Evolutionary conservation across 352 stramenopile species (phyloP).

Genomic region (Phytophthora crassamura): DNA sequence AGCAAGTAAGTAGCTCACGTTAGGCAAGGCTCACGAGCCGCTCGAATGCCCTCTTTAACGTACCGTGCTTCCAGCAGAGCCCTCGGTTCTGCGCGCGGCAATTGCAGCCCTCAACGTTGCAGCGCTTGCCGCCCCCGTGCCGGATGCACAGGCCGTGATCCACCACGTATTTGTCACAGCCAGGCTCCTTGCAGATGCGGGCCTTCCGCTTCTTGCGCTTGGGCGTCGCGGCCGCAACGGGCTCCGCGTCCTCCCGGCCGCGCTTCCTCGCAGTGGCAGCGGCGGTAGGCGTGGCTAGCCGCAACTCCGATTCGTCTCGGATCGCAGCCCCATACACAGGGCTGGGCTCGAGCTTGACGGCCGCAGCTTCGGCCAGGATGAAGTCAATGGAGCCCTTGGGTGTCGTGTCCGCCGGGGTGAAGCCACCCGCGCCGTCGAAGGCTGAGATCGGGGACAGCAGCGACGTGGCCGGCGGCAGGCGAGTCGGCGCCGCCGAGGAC

Average conservation of each 20-base stretch:
- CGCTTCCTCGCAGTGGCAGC: too few species aligned
- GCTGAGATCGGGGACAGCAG: neutral
- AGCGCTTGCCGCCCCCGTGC: conserved; percentile 48
- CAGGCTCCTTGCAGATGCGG: conserved; percentile 51
- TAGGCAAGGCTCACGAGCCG: neutral
- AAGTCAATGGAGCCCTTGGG: conserved; percentile 32
- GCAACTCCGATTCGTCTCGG: conserved; percentile 4
- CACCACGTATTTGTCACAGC: conserved; percentile 66
- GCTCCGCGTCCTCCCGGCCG: conserved; percentile 17
- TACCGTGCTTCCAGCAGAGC: conserved; percentile 61
- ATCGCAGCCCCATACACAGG: neutral
- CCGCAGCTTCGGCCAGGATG: conserved; percentile 26
- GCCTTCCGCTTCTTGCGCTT: conserved; percentile 51
- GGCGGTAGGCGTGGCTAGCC: neutral
- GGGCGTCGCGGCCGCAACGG: too few species aligned
- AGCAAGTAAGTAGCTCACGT: neutral
- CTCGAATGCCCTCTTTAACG: neutral
- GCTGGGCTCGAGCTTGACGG: conserved; percentile 8
- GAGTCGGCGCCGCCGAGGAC: neutral
- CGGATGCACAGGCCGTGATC: conserved; percentile 53
- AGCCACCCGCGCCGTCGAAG: conserved; percentile 1
- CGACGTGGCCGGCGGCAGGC: conserved; percentile 6
- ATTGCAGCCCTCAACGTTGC: conserved; percentile 52
- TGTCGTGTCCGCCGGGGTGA: neutral
- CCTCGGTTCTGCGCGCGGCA: conserved; percentile 56